Evolutionary conservation across 495 filamentous ascomycete species (phyloP), one percentile per base, ranked within the genome.

Genomic region (Aspergillus sclerotiicarbonarius): DNA sequence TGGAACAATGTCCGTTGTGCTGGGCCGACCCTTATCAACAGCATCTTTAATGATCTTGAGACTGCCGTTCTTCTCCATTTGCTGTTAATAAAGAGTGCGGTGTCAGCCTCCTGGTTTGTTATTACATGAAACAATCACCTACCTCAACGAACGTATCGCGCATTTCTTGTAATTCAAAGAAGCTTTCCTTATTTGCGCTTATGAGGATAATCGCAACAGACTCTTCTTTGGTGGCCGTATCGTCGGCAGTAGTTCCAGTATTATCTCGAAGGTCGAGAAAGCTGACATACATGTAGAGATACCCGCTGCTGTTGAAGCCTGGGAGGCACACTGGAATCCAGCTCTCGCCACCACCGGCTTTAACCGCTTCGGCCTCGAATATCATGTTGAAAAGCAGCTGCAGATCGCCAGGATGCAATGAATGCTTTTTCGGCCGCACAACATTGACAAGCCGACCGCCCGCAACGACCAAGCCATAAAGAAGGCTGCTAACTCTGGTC

Each of bases 361-460:
- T 91, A 66, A 99, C 86, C 35, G 89, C 88, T 44, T 89, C 87
- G 4, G 93, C 90, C 68, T 95, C 92, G 61, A 97, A 98, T n/a
- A 99, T 84, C 95, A 99, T 98, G 64, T 96, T 96, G 80, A 99
- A 98, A 29, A 99, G 87, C 30, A 99, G 84, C 61, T 97, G 93
- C 19, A 99, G 81, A 62, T 99, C 95, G 53, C 92, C 91, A 0
- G 95, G 95, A 61, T 98, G 95, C 30, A 99, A 82, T 1, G 91
- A 96, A 73, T 99, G 94, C 56, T 93, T 92, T 66, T 93, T 91
- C 1, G 95, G 95, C 35, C 95, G 80, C 43, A 97, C 85, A 33
- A 99, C 95, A 66, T 90, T 94, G 49, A 99, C 95, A 8, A 99
- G 88, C 58, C 88, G 86, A 20, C 91, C 91, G n/a, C 91, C 91